Percentiles rank a stretch among this genome's conserved stretches.
Evolutionary conservation across 129 eudicot genomes (phyloP).

Genomic region (Logfia minima): DNA sequence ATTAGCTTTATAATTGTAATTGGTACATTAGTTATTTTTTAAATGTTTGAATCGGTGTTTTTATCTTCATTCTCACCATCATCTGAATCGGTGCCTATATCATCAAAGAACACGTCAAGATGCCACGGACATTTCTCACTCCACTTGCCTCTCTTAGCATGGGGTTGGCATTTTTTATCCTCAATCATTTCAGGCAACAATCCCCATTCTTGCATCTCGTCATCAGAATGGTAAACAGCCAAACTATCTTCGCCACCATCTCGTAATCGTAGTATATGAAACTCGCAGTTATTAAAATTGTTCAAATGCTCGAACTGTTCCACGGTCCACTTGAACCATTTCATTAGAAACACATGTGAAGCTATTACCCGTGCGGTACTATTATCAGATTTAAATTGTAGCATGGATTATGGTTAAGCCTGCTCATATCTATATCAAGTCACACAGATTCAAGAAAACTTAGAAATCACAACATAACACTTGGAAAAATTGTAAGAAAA

Average conservation of each 20-base stretch:
- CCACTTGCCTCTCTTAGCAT: constrained; percentile 43
- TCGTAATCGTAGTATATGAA: constrained; percentile 69
- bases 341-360: constrained; percentile 70
- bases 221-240: constrained; percentile 61
- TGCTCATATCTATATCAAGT: not conserved
- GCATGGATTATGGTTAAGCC: not conserved
- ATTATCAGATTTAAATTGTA: not conserved
- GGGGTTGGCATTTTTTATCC: constrained; percentile 61
- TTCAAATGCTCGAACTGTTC: constrained; percentile 69
- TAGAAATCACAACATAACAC: not conserved
- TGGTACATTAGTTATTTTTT: too few species aligned
- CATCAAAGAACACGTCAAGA: constrained; percentile 59
- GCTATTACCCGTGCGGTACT: constrained; percentile 59
- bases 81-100: constrained; percentile 36
- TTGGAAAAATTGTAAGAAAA: too few species aligned
- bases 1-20: too few species aligned
- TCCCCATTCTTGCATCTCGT: constrained; percentile 70
- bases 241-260: constrained; percentile 67
- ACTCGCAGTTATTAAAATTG: constrained; percentile 62
- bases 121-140: constrained; percentile 63
- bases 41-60: not conserved
- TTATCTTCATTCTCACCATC: constrained; percentile 13
- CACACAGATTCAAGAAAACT: not conserved
- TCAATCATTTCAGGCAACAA: constrained; percentile 66
- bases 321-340: constrained; percentile 28